These are phyloP conservation scores for Mycena capillaripes DNA, from an alignment of 768 basidiomycete species.

Conservation along the genomic window DNA sequence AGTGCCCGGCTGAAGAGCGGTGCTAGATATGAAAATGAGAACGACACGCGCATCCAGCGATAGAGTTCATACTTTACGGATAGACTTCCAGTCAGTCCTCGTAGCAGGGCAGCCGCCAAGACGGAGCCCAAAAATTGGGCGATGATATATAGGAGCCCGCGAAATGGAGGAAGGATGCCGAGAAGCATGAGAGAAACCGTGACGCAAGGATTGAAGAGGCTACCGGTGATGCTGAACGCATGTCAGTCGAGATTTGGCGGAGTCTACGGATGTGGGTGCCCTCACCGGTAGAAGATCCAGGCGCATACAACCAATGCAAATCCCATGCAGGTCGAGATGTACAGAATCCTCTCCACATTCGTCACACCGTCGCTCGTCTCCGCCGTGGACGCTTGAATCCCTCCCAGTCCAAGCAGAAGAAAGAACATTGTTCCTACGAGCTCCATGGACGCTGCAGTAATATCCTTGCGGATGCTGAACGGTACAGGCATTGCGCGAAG, in stretches of 20 bases:
- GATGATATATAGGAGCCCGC: conserved; percentile 70
- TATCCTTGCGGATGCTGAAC: conserved; percentile 50
- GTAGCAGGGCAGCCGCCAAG: conserved; percentile 68
- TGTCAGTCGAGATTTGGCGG: background rate
- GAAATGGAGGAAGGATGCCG: conserved; percentile 66
- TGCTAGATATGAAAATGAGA: conserved; percentile 50
- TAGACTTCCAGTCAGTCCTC: conserved; percentile 66
- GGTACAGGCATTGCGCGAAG: background rate
- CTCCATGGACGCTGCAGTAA: conserved; percentile 67
- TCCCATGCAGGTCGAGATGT: conserved; percentile 71
- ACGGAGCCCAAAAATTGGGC: conserved; percentile 76
- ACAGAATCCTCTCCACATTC: conserved; percentile 55
- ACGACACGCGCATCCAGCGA: conserved; percentile 8
- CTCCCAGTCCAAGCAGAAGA: conserved; percentile 75
- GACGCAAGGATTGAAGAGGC: conserved; percentile 77
- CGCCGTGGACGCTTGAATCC: conserved; percentile 68
- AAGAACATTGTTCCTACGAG: conserved; percentile 74
- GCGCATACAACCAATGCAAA: conserved; percentile 72
- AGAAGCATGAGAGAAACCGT: conserved; percentile 71
- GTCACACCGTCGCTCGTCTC: conserved; percentile 37
- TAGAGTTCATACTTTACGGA: conserved; percentile 62
- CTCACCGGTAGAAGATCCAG: conserved; percentile 73
- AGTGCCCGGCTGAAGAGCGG: conserved; percentile 58
- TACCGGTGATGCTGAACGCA: conserved; percentile 58
- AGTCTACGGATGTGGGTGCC: background rate